Evolutionary conservation across 495 filamentous ascomycete genomes (phyloP).

Genomic region (Mycothermus thermophilus): DNA sequence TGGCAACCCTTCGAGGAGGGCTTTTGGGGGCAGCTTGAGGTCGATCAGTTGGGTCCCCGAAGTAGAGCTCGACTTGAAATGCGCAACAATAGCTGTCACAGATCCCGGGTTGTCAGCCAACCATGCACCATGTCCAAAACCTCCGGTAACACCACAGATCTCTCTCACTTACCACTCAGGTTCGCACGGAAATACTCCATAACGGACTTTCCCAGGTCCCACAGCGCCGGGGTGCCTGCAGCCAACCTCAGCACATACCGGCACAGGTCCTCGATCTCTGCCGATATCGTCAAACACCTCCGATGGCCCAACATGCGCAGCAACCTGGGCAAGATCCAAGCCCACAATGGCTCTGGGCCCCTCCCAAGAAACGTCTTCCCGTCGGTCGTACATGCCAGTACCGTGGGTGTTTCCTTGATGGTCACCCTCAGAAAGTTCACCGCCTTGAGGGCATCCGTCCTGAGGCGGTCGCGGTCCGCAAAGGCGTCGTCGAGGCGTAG

Average conservation of each 20-base stretch:
- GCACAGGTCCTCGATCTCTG: conserved; percentile 39
- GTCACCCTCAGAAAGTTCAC: conserved; percentile 48
- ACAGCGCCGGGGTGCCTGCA: conserved; percentile 25
- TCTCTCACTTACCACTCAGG: conserved; percentile 29
- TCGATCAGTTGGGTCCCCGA: background rate
- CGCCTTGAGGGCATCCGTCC: conserved; percentile 56
- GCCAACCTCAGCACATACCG: conserved; percentile 27
- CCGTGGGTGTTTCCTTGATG: conserved; percentile 58
- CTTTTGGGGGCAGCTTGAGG: conserved; percentile 13
- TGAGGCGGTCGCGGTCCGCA: conserved; percentile 33
- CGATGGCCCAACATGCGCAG: conserved; percentile 40
- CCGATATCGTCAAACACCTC: conserved; percentile 26
- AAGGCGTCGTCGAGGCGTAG: conserved; percentile 49
- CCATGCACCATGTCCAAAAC: too few relatives aligned
- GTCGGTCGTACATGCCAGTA: conserved; percentile 41
- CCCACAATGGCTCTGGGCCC: conserved; percentile 50
- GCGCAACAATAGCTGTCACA: conserved; percentile 11
- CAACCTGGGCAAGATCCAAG: conserved; percentile 64
- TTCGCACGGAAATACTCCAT: conserved; percentile 30
- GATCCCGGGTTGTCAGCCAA: background rate
- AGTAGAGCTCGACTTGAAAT: conserved; percentile 1
- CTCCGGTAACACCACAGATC: too few relatives aligned
- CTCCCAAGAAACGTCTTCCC: conserved; percentile 27
- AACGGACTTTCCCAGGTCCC: conserved; percentile 31
- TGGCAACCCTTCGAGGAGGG: conserved; percentile 8